Percentiles rank a stretch among this genome's conserved stretches.
These are phyloP conservation scores for Clonostachys chloroleuca DNA, from an alignment of 2,329 filamentous ascomycete genomes.

Conservation along the genomic window DNA sequence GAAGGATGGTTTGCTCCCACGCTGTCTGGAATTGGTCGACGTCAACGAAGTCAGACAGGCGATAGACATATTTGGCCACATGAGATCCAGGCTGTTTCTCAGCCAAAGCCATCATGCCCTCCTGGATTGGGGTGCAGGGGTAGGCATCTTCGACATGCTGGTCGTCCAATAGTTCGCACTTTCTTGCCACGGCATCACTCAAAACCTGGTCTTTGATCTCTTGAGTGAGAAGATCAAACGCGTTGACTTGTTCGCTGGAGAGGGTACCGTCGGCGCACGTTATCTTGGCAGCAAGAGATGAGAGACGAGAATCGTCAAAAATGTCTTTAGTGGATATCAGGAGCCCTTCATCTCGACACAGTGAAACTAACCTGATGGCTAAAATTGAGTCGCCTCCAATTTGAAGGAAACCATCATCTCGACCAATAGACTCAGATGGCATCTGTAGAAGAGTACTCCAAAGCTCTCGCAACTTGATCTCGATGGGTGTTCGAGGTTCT, in stretches of 20 bases:
- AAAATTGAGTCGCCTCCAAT: constrained; percentile 35
- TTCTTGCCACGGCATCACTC: no score
- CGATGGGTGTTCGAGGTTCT: constrained; percentile 8
- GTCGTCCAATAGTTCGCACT: no score
- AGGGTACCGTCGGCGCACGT: no score
- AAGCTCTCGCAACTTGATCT: constrained; percentile 9
- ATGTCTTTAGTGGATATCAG: constrained; percentile 25
- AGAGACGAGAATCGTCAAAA: constrained; percentile 34
- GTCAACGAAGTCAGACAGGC: constrained; percentile 9
- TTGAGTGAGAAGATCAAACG: no score
- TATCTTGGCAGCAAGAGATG: not conserved
- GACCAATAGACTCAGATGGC: constrained; percentile 12
- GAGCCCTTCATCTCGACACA: constrained; percentile 1
- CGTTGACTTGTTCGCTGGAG: no score
- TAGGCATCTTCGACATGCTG: constrained; percentile 21
- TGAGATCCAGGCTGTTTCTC: constrained; percentile 1
- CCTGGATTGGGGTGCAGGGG: constrained; percentile 33
- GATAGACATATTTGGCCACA: constrained; percentile 6
- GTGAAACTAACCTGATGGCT: constrained; percentile 34
- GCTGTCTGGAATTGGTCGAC: constrained; percentile 16
- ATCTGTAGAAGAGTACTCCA: constrained; percentile 19
- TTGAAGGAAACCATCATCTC: constrained; percentile 7
- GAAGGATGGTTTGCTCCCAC: constrained; percentile 11
- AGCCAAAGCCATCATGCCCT: constrained; percentile 29
- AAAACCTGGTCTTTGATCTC: no score